Evolutionary conservation across 202 grass and related monocot genomes (phyloP).

Genomic region (Zizania palustris): DNA sequence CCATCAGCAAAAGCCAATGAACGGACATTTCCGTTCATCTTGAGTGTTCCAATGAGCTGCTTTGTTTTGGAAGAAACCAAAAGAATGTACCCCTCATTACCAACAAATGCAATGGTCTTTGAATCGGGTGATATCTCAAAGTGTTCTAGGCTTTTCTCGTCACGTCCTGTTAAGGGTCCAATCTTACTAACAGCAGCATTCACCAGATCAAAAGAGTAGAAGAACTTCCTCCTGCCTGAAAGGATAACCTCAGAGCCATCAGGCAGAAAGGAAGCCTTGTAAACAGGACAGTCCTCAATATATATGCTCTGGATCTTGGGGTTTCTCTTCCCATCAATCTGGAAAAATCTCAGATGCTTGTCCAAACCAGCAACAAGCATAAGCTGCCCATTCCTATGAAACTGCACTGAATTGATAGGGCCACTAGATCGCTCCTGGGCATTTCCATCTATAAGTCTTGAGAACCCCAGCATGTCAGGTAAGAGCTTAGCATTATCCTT

Average conservation of each 20-base stretch:
- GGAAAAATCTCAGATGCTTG: constrained; percentile 71
- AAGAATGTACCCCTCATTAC: constrained; percentile 88
- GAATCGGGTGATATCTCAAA: constrained; percentile 94
- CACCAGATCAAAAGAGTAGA: constrained; percentile 84
- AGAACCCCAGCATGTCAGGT: constrained; percentile 71
- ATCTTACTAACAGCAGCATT: constrained; percentile 66
- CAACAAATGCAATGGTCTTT: constrained; percentile 76
- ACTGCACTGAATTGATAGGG: constrained; percentile 80
- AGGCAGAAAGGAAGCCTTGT: constrained; percentile 73
- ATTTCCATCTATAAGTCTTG: constrained; percentile 77
- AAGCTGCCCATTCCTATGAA: constrained; percentile 80
- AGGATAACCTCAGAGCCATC: constrained; percentile 87
- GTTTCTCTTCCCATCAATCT: constrained; percentile 81
- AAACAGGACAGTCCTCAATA: constrained; percentile 62
- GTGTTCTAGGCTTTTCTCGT: constrained; percentile 77
- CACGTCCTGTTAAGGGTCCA: constrained; percentile 69
- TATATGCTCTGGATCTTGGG: constrained; percentile 79
- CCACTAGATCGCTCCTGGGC: constrained; percentile 61
- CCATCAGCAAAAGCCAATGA: constrained; percentile 70
- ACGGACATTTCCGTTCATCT: constrained; percentile 80
- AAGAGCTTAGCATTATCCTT: constrained; percentile 57
- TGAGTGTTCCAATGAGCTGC: constrained; percentile 77
- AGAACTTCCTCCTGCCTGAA: constrained; percentile 79
- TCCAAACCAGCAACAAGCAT: constrained; percentile 75
- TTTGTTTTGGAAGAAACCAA: constrained; percentile 81